Evolutionary conservation across 345 rosid species (phyloP), one percentile per base, ranked within the genome.

Genomic region (Linum usitatissimum): DNA sequence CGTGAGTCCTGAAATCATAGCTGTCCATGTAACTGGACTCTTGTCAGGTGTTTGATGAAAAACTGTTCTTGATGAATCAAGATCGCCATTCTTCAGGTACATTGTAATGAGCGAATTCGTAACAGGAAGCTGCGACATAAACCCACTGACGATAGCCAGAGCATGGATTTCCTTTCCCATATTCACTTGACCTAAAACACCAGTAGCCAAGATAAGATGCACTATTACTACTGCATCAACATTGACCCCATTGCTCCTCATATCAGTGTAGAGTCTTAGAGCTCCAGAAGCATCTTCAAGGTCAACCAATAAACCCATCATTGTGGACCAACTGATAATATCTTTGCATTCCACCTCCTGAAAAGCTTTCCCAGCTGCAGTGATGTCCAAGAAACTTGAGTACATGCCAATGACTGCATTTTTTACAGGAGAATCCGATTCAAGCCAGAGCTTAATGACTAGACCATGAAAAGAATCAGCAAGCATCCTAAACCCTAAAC

Each of bases 11-110:
- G 81, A 79, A 72, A 79, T 72, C 49, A 82, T 65, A 1, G 70
- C 80, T 2, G 80, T 68, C 86, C 82, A 82, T 13, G 86, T 77
- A 71, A 76, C 77, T 42, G 72, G 55, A 68, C 77, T 77, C 65
- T 57, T 79, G 57, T 55, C 57, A 18, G 20, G 57, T 51, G 61
- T 60, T 53, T 53, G 71, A 71, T 77, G 57, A 70, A 77, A 82
- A 30, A 79, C 58, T 21, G 49, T 39, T 68, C 45, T 71, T 7
- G 80, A 77, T 66, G 73, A 72, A 66, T 61, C 72, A n/a, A 82
- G 65, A 53, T 77, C 73, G 10, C 78, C 68, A 40, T 79, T 75
- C 61, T 75, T 82, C 0, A 78, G 75, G 70, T 82, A 82, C 86
- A 79, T 77, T 6, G 74, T 20, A 13, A 77, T 68, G 13, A 79